Base-by-base conservation (phyloP, 2,329 filamentous ascomycete genomes). In the Aspergillus calidoustus region DNA sequence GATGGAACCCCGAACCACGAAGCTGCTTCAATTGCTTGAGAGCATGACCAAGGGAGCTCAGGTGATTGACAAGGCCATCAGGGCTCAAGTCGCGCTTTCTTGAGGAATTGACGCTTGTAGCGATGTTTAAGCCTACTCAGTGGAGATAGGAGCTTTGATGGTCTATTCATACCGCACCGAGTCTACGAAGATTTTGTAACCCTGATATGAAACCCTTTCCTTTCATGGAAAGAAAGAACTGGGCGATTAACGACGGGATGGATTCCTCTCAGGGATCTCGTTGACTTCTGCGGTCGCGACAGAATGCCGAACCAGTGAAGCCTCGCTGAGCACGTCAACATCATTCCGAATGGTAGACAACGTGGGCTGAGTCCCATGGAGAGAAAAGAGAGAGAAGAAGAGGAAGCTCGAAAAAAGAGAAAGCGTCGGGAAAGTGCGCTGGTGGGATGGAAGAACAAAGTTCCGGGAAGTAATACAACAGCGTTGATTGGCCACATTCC, bases 211-310 rank as follows among this genome's bases (percentile, higher is more conserved):
- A 81, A 81, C 79, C 79, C 78, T 67, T 73, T 71, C 67, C 70
- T 73, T 72, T 77, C 79, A 80, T 80, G 64, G 79, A 71, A 62
- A 79, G 78, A 79, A 72, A 72, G 73, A 73, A 79, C 75, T 76
- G 79, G 76, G 79, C 79, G 79, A 81, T 81, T 81, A 81, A 81
- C 79, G 77, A 81, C 79, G 78, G 79, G 79, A 72, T 65, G 64
- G 60, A 54, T 58, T 61, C 67, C 72, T 80, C 78, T 80, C 66
- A 71, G 76, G 69, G 71, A 75, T 77, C 70, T 66, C 66, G 69
- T 66, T 65, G 70, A 74, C 76, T 76, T 75, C 73, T 66, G 69
- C 69, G 70, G 72, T 75, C 71, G 72, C 76, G 76, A 79, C 79
- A 81, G 77, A 79, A 79, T 76, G 79, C 72, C 78, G 77, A 72